phyloP scores from a whole-genome alignment of 2,329 filamentous ascomycete species.

The Penicillium decumbens region DNA sequence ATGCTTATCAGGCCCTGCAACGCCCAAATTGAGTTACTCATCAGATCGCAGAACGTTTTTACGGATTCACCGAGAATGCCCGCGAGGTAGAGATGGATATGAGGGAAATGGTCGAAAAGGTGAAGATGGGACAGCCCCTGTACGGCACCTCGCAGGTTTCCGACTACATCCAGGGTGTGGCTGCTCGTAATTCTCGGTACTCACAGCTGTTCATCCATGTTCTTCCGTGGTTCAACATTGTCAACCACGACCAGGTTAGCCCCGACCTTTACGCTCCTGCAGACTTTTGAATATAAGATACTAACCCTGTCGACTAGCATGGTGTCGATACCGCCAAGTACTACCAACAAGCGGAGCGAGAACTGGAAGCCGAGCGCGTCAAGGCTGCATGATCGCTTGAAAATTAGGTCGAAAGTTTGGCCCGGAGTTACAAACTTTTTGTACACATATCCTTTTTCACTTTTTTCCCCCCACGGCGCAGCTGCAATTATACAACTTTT shows the following conservation, averaged over 20 bases:
- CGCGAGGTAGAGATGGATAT: constrained; percentile 95
- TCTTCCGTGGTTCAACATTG: constrained; percentile 96
- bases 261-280: neutral
- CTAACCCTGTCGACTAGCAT: constrained; percentile 55
- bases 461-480: constrained; percentile 21
- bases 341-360: constrained; percentile 89
- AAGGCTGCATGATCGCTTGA: constrained; percentile 24
- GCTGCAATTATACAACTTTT: constrained; percentile 21
- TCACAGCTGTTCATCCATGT: constrained; percentile 76
- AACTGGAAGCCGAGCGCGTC: constrained; percentile 73
- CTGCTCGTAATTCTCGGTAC: constrained; percentile 88
- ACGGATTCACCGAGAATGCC: constrained; percentile 87
- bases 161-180: constrained; percentile 89
- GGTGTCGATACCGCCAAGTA: constrained; percentile 98
- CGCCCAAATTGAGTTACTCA: constrained; percentile 7
- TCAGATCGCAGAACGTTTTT: constrained; percentile 71
- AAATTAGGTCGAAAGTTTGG: constrained; percentile 8
- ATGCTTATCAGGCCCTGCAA: constrained; percentile 44
- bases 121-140: constrained; percentile 83
- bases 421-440: constrained; percentile 19
- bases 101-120: constrained; percentile 94
- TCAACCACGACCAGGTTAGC: constrained; percentile 74
- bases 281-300: neutral
- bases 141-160: constrained; percentile 77
- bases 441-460: constrained; percentile 26